Base-by-base conservation (phyloP, 2,329 filamentous ascomycete genomes). In the Colletotrichum tropicicola region DNA sequence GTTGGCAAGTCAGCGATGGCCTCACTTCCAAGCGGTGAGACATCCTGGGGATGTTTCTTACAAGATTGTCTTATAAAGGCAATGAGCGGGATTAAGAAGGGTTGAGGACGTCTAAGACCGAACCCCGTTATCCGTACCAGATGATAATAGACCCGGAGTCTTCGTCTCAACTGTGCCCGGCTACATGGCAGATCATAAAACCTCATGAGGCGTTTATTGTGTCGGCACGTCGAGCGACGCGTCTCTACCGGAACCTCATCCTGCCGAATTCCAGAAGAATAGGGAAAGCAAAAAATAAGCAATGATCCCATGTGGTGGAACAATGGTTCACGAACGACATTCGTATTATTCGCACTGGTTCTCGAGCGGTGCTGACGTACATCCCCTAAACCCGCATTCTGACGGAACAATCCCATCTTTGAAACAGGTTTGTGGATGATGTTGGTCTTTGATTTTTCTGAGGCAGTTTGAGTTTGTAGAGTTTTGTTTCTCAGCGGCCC, bases 361-460 rank as follows among this genome's bases (percentile, higher is more conserved):
- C 21, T 28, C 39, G 25, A 59, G 39, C 30, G 8, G 30, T 17
- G 15, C 55, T 52, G 55, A 48, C 47, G 55, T 41, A 25, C 27
- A 12, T n/a, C 35, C 21, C 27, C 17, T 23, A 21, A 52, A 15
- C 28, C 28, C 30, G 43, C 51, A 45, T 19, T n/a, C 32, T 39
- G 44, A 44, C 21, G 35, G 37, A 30, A 41, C 5, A 17, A 55
- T 55, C 21, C 23, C 6, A 44, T 23, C 17, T 35, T 35, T 60
- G 61, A 64, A 64, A 64, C 60, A 28, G n/a, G 32, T 60, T 32
- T 21, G 48, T 39, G 32, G 32, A 28, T 19, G 41, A 27, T 44
- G 23, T 9, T 27, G 48, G 27, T 39, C 47, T 55, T 32, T 55
- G 39, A 17, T 12, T 35, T 17, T 49, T 60, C 57, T 56, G 62